Conservation (phyloP, 345 rosid species). For the Jatropha curcas region DNA sequence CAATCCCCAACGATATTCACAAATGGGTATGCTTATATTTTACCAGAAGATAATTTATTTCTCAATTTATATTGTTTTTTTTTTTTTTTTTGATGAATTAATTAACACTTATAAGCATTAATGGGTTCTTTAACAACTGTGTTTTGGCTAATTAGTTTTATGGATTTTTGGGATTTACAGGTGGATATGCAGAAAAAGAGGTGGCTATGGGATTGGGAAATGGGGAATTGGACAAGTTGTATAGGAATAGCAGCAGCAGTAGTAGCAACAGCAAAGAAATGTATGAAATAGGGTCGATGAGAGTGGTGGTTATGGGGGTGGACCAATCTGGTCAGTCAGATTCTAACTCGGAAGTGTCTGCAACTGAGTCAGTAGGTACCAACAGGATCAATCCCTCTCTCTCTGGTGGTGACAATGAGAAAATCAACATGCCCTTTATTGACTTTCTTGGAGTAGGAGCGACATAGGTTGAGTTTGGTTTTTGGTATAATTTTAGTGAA, state of each 20-base stretch:
- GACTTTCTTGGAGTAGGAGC: constrained; percentile 77
- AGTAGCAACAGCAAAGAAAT: constrained; percentile 11
- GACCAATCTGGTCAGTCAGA: constrained; percentile 46
- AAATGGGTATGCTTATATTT: constrained; percentile 31
- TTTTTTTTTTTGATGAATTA: no score
- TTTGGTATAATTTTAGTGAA: not conserved
- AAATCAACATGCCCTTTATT: constrained; percentile 40
- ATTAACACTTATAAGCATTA: no score
- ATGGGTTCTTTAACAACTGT: not conserved
- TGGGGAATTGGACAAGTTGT: constrained; percentile 22
- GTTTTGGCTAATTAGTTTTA: not conserved
- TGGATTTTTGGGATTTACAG: constrained; percentile 23
- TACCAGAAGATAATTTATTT: not conserved
- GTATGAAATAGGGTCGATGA: constrained; percentile 20
- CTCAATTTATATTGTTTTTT: not conserved
- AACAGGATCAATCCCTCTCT: constrained; percentile 26
- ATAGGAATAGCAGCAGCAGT: not conserved
- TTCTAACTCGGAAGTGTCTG: constrained; percentile 61
- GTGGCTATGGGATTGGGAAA: constrained; percentile 5
- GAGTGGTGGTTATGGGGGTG: constrained; percentile 25
- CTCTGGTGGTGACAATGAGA: constrained; percentile 24
- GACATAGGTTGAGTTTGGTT: constrained; percentile 8
- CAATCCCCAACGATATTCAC: constrained; percentile 17
- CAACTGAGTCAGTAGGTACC: constrained; percentile 44
- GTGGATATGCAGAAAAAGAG: constrained; percentile 28